Evolutionary conservation across 164 flowering plant genomes (phyloP).

Genomic region (Umbilicus rupestris): DNA sequence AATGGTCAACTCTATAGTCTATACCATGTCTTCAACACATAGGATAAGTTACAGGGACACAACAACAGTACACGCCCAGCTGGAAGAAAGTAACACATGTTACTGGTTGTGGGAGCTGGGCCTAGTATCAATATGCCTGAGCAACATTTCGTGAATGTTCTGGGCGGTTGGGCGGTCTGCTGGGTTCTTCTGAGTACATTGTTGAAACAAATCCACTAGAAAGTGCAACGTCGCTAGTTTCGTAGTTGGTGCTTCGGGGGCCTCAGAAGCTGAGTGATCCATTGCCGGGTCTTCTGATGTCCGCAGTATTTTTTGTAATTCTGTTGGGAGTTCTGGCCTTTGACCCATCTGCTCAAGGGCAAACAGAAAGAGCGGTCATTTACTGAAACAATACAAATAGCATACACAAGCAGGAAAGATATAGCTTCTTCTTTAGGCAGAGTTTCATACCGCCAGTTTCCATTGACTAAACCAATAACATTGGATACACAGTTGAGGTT

Average conservation of each 20-base stretch:
- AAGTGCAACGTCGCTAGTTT: slow-evolving; percentile 36
- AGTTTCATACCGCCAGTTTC: neutral
- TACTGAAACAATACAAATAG: neutral
- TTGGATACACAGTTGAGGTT: neutral
- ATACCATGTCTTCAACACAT: neutral
- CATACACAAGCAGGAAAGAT: neutral
- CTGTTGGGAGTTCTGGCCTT: slow-evolving; percentile 48
- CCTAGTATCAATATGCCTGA: slow-evolving; percentile 1
- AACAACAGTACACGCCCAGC: neutral
- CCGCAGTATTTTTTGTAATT: slow-evolving; percentile 42
- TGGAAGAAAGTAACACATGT: neutral
- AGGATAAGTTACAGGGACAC: slow-evolving; percentile 1
- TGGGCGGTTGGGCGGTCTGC: slow-evolving; percentile 64
- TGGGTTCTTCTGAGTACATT: slow-evolving; percentile 60
- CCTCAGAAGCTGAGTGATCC: slow-evolving; percentile 17
- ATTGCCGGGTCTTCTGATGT: slow-evolving; percentile 17
- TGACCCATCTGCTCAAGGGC: slow-evolving; percentile 40
- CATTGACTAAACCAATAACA: neutral
- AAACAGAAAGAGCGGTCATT: neutral
- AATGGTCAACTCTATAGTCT: neutral
- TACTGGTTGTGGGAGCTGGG: neutral
- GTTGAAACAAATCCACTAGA: slow-evolving; percentile 43
- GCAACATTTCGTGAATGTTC: slow-evolving; percentile 37
- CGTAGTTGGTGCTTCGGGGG: slow-evolving; percentile 14
- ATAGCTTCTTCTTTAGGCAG: neutral